These are phyloP conservation scores for Gynostemma pentaphyllum DNA, from an alignment of 306 rosid genomes.

Conservation along the genomic window DNA sequence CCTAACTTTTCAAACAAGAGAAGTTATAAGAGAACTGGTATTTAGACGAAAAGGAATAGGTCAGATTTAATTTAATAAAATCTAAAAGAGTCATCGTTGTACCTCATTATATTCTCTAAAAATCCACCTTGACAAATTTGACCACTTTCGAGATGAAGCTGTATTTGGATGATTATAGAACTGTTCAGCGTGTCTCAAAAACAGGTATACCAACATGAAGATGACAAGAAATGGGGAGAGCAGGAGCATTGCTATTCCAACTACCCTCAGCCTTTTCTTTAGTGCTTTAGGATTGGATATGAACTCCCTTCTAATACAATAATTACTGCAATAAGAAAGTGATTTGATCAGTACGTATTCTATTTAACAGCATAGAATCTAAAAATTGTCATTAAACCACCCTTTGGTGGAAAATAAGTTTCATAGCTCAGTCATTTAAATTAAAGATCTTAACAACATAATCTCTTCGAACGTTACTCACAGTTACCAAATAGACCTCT, in stretches of 20 bases:
- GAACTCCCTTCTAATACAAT: conserved; percentile 60
- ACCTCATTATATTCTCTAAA: conserved; percentile 96
- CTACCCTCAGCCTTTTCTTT: conserved; percentile 73
- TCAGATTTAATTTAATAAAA: neutral
- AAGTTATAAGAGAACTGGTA: neutral
- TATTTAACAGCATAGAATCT: conserved; percentile 7
- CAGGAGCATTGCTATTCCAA: conserved; percentile 77
- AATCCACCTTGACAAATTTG: conserved; percentile 85
- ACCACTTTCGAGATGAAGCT: conserved; percentile 90
- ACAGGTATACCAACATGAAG: conserved; percentile 89
- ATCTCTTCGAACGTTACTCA: neutral
- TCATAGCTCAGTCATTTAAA: neutral
- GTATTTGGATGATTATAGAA: conserved; percentile 88
- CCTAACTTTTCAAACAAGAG: neutral
- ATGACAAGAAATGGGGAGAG: conserved; percentile 96
- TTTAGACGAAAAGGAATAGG: neutral
- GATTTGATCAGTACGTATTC: conserved; percentile 15
- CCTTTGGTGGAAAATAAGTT: neutral
- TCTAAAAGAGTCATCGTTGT: neutral
- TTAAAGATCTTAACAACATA: neutral
- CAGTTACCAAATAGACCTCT: neutral
- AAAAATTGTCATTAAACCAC: neutral
- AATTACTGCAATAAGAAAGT: conserved; percentile 44
- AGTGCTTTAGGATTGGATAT: conserved; percentile 66
- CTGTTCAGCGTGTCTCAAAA: conserved; percentile 91